Base-by-base conservation (phyloP, 257 asterid genomes). In the Solanum piurae region DNA sequence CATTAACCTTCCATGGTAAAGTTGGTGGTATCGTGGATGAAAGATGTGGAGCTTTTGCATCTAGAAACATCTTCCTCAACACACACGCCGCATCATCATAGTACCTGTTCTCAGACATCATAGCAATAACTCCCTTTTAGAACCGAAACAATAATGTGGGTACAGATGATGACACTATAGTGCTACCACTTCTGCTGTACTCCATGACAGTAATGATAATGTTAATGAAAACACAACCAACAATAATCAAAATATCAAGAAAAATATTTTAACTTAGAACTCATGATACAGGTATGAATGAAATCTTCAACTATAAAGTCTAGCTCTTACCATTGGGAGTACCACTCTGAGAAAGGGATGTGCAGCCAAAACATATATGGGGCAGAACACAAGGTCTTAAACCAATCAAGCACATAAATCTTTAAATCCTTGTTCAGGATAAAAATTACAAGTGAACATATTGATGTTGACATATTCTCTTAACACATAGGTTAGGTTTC, bases 41-140 rank as follows among this genome's bases (percentile, higher is more conserved):
- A 86, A 97, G 98, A 92, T 97, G 98, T 46, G 99, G 99, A 84
- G 98, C 98, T 92, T 95, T 97, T 84, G 98, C 98, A 90, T 97
- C 99, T 83, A 97, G 94, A 93, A 95, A 95, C 93, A 97, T 91
- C 92, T 95, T 97, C 90, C 99, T 94, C 93, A 97, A 90, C 80
- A 97, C 95, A 90, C 99, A 97, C 46, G 99, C 98, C 86, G 97
- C 95, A 82, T 97, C 99, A 89, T 97, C 98, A 76, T 95, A 95
- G 88, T 97, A 97, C 91, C 99, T 97, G 91, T 77, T 88, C 83
- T 87, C 62, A 69, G 75, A 79, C 88, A 83, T 83, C 64, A 84
- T 62, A 80, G 14, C 62, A 27, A 16, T 79, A 44, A 44, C 27
- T 79, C 40, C 21, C 25, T 44, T 27, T 79, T 25, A 79, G 66